phyloP scores from a whole-genome alignment of 2,329 filamentous ascomycete species.

The Colletotrichum horii region DNA sequence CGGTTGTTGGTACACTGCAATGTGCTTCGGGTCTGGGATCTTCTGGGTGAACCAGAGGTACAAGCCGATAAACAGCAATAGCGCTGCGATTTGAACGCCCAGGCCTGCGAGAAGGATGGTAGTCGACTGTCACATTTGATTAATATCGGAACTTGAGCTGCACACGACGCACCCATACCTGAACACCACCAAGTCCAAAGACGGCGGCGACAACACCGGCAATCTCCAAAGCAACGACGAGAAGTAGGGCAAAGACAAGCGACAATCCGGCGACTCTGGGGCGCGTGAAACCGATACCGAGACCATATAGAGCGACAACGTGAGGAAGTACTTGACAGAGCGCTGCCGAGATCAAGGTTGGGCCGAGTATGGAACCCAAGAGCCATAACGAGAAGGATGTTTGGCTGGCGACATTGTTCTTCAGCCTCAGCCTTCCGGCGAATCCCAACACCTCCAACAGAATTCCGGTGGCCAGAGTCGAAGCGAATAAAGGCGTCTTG shows the following conservation, averaged over 20 bases:
- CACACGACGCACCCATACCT: not conserved
- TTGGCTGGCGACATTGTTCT: constrained; percentile 34
- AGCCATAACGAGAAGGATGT: constrained; percentile 49
- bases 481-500: constrained; percentile 45
- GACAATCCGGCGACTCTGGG: constrained; percentile 38
- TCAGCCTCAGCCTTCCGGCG: constrained; percentile 48
- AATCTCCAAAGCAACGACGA: constrained; percentile 35
- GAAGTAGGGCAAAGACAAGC: constrained; percentile 35
- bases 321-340: constrained; percentile 52
- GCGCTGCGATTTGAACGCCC: constrained; percentile 45
- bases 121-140: constrained; percentile 33
- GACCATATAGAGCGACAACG: constrained; percentile 51
- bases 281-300: constrained; percentile 40
- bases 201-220: constrained; percentile 37
- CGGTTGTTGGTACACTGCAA: constrained; percentile 44
- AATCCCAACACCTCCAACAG: constrained; percentile 52
- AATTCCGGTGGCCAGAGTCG: constrained; percentile 44
- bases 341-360: constrained; percentile 48
- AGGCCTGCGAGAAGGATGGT: constrained; percentile 50
- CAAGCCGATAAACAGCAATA: constrained; percentile 42
- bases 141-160: not conserved
- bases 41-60: constrained; percentile 46
- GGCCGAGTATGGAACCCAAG: constrained; percentile 51
- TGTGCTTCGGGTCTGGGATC: constrained; percentile 43
- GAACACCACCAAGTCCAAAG: constrained; percentile 30